Evolutionary conservation across 495 filamentous ascomycete genomes (phyloP).

Genomic region (Tuber magnatum): DNA sequence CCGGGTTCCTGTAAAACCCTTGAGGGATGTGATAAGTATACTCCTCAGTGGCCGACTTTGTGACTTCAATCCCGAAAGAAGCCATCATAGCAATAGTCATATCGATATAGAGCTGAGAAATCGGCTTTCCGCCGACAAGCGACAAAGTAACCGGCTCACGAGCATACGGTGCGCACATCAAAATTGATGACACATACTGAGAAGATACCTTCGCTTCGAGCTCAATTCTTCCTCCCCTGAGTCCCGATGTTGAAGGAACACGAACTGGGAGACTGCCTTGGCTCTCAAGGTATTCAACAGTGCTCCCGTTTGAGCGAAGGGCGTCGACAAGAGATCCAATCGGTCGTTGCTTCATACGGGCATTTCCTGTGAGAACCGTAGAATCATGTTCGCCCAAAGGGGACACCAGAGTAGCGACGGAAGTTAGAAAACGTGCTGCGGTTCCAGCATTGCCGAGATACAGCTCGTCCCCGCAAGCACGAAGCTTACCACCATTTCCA

Average conservation of each 20-base stretch:
- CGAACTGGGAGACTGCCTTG: slow-evolving; percentile 73
- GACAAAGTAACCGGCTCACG: slow-evolving; percentile 85
- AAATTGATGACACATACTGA: slow-evolving; percentile 91
- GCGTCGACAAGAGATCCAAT: slow-evolving; percentile 93
- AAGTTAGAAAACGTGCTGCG: slow-evolving; percentile 89
- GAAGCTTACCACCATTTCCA: slow-evolving; percentile 78
- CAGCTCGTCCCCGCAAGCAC: slow-evolving; percentile 65
- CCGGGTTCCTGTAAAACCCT: slow-evolving; percentile 74
- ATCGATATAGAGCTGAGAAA: slow-evolving; percentile 94
- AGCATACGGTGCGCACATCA: slow-evolving; percentile 96
- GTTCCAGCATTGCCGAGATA: slow-evolving; percentile 97
- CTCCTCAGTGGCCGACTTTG: slow-evolving; percentile 62
- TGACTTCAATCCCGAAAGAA: slow-evolving; percentile 77
- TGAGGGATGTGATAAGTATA: slow-evolving; percentile 94
- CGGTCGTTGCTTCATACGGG: slow-evolving; percentile 90
- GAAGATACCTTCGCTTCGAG: slow-evolving; percentile 91
- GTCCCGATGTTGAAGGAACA: slow-evolving; percentile 73
- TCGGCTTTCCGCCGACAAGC: slow-evolving; percentile 87
- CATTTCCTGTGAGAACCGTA: slow-evolving; percentile 85
- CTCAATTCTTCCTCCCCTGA: slow-evolving; percentile 85
- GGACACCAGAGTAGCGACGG: slow-evolving; percentile 76
- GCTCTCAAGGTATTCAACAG: slow-evolving; percentile 73
- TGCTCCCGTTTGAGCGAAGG: slow-evolving; percentile 72
- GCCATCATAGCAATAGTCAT: slow-evolving; percentile 99
- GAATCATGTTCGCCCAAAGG: slow-evolving; percentile 52